Conservation (phyloP, 352 stramenopile genomes). For the Phytophthora melonis region DNA sequence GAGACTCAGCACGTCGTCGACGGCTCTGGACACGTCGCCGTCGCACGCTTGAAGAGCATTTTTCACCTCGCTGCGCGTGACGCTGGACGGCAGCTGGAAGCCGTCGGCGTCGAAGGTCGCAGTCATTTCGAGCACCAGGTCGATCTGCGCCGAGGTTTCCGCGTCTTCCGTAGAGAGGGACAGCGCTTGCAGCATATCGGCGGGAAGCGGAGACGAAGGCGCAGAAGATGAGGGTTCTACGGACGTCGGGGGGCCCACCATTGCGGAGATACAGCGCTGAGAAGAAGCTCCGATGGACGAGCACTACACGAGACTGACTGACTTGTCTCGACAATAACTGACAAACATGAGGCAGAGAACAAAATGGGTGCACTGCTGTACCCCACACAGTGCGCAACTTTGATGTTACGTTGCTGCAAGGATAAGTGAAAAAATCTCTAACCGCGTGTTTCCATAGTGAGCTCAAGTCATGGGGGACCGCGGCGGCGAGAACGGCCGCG, state of each 20-base stretch:
- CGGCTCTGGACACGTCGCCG: constrained; percentile 57
- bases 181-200: constrained; percentile 21
- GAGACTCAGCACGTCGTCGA: constrained; percentile 74
- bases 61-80: constrained; percentile 51
- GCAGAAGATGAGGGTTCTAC: constrained; percentile 3
- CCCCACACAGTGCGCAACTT: not conserved
- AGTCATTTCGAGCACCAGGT: constrained; percentile 64
- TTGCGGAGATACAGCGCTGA: constrained; percentile 9
- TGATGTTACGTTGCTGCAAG: not conserved
- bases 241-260: constrained; percentile 8
- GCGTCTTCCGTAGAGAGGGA: constrained; percentile 10
- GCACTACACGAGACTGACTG: not conserved
- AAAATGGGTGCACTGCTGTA: not conserved
- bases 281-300: constrained; percentile 7
- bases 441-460: constrained; percentile 18
- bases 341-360: not conserved
- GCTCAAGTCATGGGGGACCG: constrained; percentile 42
- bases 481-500: constrained; percentile 52
- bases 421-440: not conserved
- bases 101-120: constrained; percentile 48
- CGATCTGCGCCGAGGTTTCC: constrained; percentile 29
- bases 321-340: not conserved
- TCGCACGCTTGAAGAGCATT: constrained; percentile 41
- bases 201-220: constrained; percentile 27
- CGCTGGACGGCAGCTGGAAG: constrained; percentile 43